Evolutionary conservation across 2,329 filamentous ascomycete species (phyloP).

Genomic region (Cladosporium sp.): DNA sequence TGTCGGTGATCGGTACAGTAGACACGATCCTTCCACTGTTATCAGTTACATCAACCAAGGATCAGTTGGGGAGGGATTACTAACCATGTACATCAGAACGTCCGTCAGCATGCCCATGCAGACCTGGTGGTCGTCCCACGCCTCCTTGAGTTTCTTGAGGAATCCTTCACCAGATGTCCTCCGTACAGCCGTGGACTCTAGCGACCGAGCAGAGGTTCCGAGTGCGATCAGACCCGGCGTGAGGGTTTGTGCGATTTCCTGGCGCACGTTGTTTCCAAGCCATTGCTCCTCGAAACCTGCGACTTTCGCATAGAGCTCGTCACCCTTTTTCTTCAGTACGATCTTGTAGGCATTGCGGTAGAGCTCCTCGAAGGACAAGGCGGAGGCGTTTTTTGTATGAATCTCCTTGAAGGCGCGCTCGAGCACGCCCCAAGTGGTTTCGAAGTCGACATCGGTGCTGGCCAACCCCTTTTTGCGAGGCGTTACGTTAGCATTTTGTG

Average conservation of each 20-base stretch:
- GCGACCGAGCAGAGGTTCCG: slow-evolving; percentile 32
- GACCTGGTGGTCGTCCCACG: slow-evolving; percentile 86
- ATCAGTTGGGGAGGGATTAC: background rate
- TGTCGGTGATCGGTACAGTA: slow-evolving; percentile 71
- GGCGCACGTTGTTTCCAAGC: slow-evolving; percentile 73
- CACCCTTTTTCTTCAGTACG: slow-evolving; percentile 82
- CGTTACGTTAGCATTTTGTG: slow-evolving; percentile 14
- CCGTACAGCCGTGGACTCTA: slow-evolving; percentile 61
- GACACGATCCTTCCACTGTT: slow-evolving; percentile 62
- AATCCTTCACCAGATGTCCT: slow-evolving; percentile 81
- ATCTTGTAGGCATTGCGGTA: slow-evolving; percentile 95
- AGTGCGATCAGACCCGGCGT: slow-evolving; percentile 66
- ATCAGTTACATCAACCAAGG: background rate
- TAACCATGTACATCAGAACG: slow-evolving; percentile 80
- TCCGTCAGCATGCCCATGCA: slow-evolving; percentile 97
- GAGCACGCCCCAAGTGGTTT: slow-evolving; percentile 79
- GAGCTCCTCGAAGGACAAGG: slow-evolving; percentile 89
- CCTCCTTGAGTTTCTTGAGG: slow-evolving; percentile 69
- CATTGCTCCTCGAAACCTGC: slow-evolving; percentile 78
- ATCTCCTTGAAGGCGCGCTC: slow-evolving; percentile 79
- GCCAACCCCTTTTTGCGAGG: slow-evolving; percentile 53
- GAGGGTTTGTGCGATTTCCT: slow-evolving; percentile 69
- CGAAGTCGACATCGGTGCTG: slow-evolving; percentile 72
- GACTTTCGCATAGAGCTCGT: slow-evolving; percentile 77
- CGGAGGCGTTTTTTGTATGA: slow-evolving; percentile 85